phyloP scores from a whole-genome alignment of 192 early-diverging fungal genomes.

The Coemansia sp. region DNA sequence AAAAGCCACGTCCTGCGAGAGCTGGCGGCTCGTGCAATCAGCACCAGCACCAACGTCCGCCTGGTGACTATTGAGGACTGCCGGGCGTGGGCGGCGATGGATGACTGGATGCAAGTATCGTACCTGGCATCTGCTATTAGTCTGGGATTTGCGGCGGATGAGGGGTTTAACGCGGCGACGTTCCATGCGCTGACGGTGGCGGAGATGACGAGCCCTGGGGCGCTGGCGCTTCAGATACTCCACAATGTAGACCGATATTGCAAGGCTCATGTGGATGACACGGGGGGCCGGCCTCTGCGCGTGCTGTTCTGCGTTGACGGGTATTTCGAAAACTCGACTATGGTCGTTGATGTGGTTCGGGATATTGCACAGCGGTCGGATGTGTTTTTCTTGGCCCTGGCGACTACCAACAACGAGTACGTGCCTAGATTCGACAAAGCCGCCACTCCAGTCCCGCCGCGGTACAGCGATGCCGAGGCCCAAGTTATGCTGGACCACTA shows the following conservation, averaged over 20 bases:
- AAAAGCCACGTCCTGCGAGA: conserved; percentile 13
- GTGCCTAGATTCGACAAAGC: not conserved
- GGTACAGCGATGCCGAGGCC: not conserved
- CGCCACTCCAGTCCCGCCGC: not conserved
- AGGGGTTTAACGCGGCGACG: not conserved
- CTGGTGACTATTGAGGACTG: conserved; percentile 5
- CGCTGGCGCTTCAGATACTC: not conserved
- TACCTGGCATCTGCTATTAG: not conserved
- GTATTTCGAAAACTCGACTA: not conserved
- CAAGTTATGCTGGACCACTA: not conserved
- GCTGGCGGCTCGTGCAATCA: conserved; percentile 1
- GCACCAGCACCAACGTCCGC: not conserved
- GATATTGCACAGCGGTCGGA: not conserved
- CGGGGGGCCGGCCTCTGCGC: not conserved
- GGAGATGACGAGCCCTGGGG: not conserved
- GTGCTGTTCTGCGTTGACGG: conserved; percentile 2
- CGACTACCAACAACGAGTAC: not conserved
- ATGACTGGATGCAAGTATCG: not conserved
- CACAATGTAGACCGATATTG: not conserved
- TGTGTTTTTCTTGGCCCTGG: conserved; percentile 5
- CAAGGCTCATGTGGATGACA: too few species aligned
- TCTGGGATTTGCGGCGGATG: not conserved
- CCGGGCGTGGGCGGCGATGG: not conserved
- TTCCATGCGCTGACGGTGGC: not conserved
- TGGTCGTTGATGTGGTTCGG: not conserved